These are phyloP conservation scores for Aspergillus floridensis DNA, from an alignment of 2,329 filamentous ascomycete species.

Conservation along the genomic window DNA sequence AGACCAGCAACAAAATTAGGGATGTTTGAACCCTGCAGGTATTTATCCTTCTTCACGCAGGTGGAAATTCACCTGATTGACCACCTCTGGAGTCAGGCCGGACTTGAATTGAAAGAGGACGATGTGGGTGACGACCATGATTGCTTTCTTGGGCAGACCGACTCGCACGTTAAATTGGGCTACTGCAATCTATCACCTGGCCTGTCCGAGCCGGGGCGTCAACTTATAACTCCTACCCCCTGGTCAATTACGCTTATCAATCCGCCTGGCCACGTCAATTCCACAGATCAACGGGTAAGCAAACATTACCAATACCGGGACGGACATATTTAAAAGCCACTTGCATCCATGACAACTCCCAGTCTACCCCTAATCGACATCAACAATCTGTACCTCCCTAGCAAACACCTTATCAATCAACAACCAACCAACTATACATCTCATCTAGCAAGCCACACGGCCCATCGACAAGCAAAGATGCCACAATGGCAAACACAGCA, in stretches of 20 bases:
- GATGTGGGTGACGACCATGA: conserved; percentile 2
- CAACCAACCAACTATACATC: background rate
- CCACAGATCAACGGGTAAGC: background rate
- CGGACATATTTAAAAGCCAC: background rate
- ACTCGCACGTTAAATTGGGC: too few relatives aligned
- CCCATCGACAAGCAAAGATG: background rate
- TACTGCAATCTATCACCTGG: too few relatives aligned
- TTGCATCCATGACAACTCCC: too few relatives aligned
- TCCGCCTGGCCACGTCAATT: background rate
- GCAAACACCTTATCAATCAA: background rate
- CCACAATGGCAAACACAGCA: background rate
- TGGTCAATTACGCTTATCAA: background rate
- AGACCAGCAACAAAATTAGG: background rate
- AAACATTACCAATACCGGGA: background rate
- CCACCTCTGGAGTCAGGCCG: background rate
- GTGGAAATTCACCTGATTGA: background rate
- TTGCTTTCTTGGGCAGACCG: background rate
- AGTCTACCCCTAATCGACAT: too few relatives aligned
- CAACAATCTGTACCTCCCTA: background rate
- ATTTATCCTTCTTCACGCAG: too few relatives aligned
- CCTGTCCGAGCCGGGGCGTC: background rate
- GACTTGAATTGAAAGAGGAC: conserved; percentile 1
- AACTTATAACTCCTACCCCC: background rate
- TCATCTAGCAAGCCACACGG: background rate
- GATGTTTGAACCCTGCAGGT: too few relatives aligned